Base-by-base conservation (phyloP, 495 filamentous ascomycete species). In the Hyaloscypha hepaticicola region DNA sequence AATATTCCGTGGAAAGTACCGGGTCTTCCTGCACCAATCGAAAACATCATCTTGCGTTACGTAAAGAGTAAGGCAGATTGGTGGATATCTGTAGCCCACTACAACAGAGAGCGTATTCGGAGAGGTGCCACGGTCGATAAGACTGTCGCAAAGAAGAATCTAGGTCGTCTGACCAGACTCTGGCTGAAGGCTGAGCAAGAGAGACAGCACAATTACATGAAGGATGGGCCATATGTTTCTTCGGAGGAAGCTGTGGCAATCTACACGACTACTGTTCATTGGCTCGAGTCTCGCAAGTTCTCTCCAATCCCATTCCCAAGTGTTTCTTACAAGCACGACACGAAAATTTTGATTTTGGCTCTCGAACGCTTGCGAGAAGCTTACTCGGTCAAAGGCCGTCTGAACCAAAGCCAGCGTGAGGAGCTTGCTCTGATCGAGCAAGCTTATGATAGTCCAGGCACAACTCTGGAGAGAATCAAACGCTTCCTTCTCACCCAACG, bases 1-100 rank as follows among this genome's bases (percentile, higher is more conserved):
- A 99, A 99, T 72, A 98, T 99, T 70, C 95, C 95, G 5, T 99
- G 95, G 95, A 99, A 99, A 78, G 95, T 99, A 2, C 95, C 95
- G 60, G 95, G 95, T 29, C 76, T 99, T 57, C 95, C 95, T 48
- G 96, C 96, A 3, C 93, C 95, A 2, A 98, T 99, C 62, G 95
- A 99, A 77, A 98, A 98, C 71, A 96, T 98, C 70, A 98, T 99
- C 71, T 82, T 99, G 64, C 89, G 95, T 65, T 99, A 99, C 69
- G 95, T 99, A 64, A 99, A 99, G 82, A 91, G 91, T 74, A 99
- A 99, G 79, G 96, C 95, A 27, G 95, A 99, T 75, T 99, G 95
- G 96, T 99, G 95, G 95, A 94, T 99, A 57, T 96, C 91, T 31
- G 96, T 99, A 49, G 95, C 95, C 26, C 95, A 99, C 73, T 99